Conservation (phyloP, 2,329 filamentous ascomycete species). For the Fusarium mexicanum region DNA sequence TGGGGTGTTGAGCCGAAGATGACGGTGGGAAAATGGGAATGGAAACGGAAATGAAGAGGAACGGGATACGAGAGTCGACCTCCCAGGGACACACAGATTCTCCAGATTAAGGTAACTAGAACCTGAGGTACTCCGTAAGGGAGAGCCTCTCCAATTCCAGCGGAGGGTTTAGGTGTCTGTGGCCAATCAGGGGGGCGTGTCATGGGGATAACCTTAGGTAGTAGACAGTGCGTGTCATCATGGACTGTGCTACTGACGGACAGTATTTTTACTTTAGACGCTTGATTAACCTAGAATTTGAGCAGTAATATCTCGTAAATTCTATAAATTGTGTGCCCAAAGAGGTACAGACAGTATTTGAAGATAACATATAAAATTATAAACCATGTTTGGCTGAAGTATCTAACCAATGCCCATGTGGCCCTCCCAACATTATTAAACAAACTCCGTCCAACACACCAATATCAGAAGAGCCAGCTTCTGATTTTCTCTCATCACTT, state of each 20-base stretch:
- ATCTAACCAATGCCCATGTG: not conserved
- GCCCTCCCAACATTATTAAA: not conserved
- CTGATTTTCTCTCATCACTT: not conserved
- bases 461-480: conserved; percentile 17
- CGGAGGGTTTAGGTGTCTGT: conserved; percentile 1
- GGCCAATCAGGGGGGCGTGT: conserved; percentile 19
- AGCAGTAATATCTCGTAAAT: not conserved
- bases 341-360: not conserved
- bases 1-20: conserved; percentile 12
- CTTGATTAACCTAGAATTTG: not conserved
- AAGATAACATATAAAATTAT: not conserved
- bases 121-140: conserved; percentile 31
- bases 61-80: conserved; percentile 20
- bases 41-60: conserved; percentile 11
- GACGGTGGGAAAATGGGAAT: conserved; percentile 8
- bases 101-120: not conserved
- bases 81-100: conserved; percentile 16
- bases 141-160: conserved; percentile 31
- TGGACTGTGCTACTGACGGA: conserved; percentile 10
- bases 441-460: not conserved
- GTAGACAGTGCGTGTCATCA: conserved; percentile 5
- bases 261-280: too few species aligned
- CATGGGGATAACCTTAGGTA: not conserved
- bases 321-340: not conserved
- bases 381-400: not conserved